A percentile compares a stretch with the other conserved stretches of the same genome.
These are phyloP conservation scores for Aristolochia contorta DNA, from an alignment of 164 flowering plant species.

Conservation along the genomic window DNA sequence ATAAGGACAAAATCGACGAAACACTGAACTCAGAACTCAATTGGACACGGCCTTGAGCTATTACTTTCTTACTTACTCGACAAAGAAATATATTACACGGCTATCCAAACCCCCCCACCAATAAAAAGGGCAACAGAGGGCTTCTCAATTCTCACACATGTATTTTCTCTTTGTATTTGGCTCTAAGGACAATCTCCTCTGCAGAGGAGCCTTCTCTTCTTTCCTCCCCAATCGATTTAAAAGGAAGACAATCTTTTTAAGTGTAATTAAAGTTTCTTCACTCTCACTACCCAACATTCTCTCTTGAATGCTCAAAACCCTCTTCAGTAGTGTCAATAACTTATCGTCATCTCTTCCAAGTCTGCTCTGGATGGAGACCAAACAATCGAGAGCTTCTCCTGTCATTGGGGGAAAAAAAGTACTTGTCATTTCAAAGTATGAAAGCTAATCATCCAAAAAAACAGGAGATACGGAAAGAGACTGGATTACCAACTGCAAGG, in stretches of 20 bases:
- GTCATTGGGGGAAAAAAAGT: conserved; percentile 1
- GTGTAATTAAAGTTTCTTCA: conserved; percentile 56
- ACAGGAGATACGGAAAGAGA: background rate
- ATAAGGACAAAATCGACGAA: no score
- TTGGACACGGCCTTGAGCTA: no score
- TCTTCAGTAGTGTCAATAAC: conserved; percentile 41
- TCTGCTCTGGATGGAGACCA: conserved; percentile 61
- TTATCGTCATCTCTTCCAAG: conserved; percentile 41
- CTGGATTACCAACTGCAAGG: conserved; percentile 58
- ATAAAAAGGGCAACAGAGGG: no score
- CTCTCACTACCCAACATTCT: conserved; percentile 61
- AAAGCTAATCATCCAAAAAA: background rate
- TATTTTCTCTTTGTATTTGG: conserved; percentile 36
- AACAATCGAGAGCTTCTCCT: conserved; percentile 93
- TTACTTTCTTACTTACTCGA: no score
- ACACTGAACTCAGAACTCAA: no score
- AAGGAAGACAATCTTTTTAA: conserved; percentile 57
- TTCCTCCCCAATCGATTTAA: conserved; percentile 60
- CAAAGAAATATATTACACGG: no score
- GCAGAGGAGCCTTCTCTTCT: conserved; percentile 43
- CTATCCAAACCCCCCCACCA: no score
- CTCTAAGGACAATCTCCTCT: conserved; percentile 58
- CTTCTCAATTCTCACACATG: conserved; percentile 2
- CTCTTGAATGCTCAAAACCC: conserved; percentile 77
- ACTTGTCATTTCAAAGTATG: background rate